Evolutionary conservation across 495 filamentous ascomycete species (phyloP).

Genomic region (Lasiosphaeris hirsuta): DNA sequence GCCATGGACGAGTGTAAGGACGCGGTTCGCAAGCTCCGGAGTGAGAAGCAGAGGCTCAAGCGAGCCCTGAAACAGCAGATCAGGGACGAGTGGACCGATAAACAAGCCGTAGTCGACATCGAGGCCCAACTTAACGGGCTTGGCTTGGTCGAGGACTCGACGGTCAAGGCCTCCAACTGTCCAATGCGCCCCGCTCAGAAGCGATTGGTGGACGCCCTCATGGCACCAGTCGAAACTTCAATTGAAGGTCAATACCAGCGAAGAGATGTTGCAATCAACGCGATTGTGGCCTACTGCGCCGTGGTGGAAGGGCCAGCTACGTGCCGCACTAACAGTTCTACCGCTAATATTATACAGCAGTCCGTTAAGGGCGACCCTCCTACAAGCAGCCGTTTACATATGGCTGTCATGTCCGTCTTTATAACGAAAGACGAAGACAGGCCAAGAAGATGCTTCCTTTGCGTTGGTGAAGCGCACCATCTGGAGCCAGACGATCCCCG

Average conservation of each 20-base stretch:
- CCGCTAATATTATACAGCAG: neutral
- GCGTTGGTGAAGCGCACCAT: conserved; percentile 2
- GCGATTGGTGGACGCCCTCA: conserved; percentile 5
- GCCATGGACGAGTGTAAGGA: conserved; percentile 4
- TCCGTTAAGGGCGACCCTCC: conserved; percentile 4
- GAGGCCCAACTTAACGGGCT: conserved; percentile 3
- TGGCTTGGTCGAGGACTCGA: conserved; percentile 8
- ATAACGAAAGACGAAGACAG: conserved; percentile 7
- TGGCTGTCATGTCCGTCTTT: conserved; percentile 9
- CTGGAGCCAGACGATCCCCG: conserved; percentile 10
- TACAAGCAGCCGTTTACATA: conserved; percentile 1
- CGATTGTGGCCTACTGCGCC: conserved; percentile 2
- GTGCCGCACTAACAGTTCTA: conserved; percentile 4
- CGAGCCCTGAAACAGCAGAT: conserved; percentile 7
- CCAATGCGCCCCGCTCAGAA: conserved; percentile 7
- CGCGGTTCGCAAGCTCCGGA: conserved; percentile 3
- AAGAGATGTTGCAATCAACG: conserved; percentile 9
- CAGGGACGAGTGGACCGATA: conserved; percentile 10
- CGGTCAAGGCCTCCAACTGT: neutral
- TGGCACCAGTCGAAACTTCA: conserved; percentile 5
- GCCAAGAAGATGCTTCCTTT: conserved; percentile 13
- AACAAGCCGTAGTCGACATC: conserved; percentile 10
- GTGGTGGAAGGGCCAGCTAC: conserved; percentile 10
- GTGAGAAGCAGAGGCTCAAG: conserved; percentile 3
- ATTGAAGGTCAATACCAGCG: conserved; percentile 6